Conservation (phyloP, 2,329 filamentous ascomycete species). For the Aspergillus puulaauensis region DNA sequence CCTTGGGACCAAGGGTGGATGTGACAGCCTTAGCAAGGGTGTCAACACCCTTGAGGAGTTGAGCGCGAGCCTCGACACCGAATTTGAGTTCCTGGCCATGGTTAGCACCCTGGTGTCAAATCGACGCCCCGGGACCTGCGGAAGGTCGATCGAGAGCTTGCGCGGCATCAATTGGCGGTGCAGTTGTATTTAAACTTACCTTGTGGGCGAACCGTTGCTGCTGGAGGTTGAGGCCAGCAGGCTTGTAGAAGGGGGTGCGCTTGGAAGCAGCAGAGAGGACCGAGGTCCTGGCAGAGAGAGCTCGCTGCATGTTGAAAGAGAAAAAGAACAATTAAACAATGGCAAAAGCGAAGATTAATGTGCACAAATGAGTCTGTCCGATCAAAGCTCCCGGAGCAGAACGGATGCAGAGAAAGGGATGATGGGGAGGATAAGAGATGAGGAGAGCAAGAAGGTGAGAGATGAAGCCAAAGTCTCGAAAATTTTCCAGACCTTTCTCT, state of each 20-base stretch:
- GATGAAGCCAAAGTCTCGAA: slow-evolving; percentile 42
- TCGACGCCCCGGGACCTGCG: slow-evolving; percentile 21
- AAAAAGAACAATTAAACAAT: slow-evolving; percentile 19
- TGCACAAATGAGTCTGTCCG: slow-evolving; percentile 31
- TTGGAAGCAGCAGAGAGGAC: slow-evolving; percentile 64
- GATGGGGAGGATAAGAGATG: slow-evolving; percentile 30
- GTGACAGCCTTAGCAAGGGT: slow-evolving; percentile 95
- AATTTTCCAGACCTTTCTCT: slow-evolving; percentile 43
- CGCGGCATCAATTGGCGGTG: background rate
- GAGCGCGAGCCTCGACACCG: slow-evolving; percentile 86
- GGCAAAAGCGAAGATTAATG: slow-evolving; percentile 21
- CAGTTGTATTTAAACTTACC: slow-evolving; percentile 54
- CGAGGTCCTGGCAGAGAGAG: slow-evolving; percentile 80
- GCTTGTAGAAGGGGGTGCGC: slow-evolving; percentile 60
- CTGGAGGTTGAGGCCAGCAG: slow-evolving; percentile 69
- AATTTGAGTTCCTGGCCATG: slow-evolving; percentile 85
- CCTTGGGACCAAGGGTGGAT: slow-evolving; percentile 95
- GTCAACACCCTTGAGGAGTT: slow-evolving; percentile 90
- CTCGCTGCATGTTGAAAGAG: slow-evolving; percentile 81
- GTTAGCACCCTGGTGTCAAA: slow-evolving; percentile 27
- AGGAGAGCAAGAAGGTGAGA: slow-evolving; percentile 30
- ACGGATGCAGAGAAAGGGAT: slow-evolving; percentile 29
- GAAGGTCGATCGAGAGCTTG: slow-evolving; percentile 13
- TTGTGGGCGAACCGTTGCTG: slow-evolving; percentile 98
- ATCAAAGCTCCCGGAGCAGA: slow-evolving; percentile 32